Percentiles rank a stretch among this genome's conserved stretches.
Conservation (phyloP, 164 flowering plant species). For the Taxillus chinensis region DNA sequence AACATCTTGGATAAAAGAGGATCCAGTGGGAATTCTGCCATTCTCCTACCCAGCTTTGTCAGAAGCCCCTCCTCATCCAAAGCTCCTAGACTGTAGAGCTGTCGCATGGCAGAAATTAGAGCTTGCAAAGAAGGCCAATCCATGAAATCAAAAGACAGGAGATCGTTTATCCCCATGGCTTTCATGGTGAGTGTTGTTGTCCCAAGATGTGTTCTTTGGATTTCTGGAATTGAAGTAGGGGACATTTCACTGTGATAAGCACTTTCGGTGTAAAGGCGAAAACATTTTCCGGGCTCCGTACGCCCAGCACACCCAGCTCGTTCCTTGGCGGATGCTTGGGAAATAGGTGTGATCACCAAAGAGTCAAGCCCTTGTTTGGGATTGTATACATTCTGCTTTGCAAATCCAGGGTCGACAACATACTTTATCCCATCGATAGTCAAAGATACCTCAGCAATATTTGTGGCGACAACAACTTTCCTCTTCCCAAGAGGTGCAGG, state of each 20-base stretch:
- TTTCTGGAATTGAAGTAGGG: not conserved
- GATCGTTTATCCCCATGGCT: not conserved
- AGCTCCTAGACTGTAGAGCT: constrained; percentile 2
- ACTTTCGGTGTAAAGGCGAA: not conserved
- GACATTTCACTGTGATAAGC: not conserved
- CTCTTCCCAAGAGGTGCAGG: not conserved
- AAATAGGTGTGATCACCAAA: not conserved
- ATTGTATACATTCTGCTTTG: not conserved
- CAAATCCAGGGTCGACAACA: constrained; percentile 1
- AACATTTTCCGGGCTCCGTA: not conserved
- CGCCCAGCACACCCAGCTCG: not conserved
- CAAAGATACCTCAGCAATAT: not conserved
- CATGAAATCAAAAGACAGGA: constrained; percentile 1
- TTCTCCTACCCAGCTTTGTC: not conserved
- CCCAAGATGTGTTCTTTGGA: not conserved
- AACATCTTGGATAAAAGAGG: not conserved
- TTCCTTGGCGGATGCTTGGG: not conserved
- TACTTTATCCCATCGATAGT: not conserved
- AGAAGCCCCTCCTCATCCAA: not conserved
- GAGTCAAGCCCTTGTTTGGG: not conserved
- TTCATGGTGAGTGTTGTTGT: not conserved
- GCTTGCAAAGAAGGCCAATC: not conserved
- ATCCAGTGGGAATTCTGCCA: not conserved
- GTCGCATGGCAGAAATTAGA: not conserved
- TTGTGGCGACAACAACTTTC: not conserved